These are phyloP conservation scores for Populus hybrid DNA, from an alignment of 441 rosid species.

Conservation along the genomic window DNA sequence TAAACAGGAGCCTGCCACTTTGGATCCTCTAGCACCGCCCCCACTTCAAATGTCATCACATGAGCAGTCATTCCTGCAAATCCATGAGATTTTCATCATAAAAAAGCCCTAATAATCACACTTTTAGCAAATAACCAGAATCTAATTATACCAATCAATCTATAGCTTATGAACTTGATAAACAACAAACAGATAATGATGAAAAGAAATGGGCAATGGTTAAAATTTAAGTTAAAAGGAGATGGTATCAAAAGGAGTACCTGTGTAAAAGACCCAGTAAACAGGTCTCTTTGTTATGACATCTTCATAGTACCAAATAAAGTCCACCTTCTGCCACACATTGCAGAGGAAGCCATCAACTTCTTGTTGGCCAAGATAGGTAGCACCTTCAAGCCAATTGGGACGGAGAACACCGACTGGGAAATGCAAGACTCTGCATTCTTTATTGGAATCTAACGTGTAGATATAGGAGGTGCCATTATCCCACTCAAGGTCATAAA, in stretches of 20 bases:
- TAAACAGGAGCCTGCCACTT: slow-evolving; percentile 69
- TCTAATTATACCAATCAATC: not conserved
- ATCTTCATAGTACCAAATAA: slow-evolving; percentile 71
- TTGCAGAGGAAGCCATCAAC: slow-evolving; percentile 62
- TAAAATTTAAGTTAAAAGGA: not conserved
- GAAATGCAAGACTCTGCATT: slow-evolving; percentile 46
- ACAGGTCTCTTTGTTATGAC: slow-evolving; percentile 63
- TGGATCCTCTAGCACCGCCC: slow-evolving; percentile 57
- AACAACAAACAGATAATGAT: not conserved
- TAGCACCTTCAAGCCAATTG: slow-evolving; percentile 67
- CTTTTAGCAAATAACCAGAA: not conserved
- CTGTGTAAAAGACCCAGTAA: slow-evolving; percentile 63
- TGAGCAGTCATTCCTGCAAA: slow-evolving; percentile 55
- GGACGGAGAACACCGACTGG: slow-evolving; percentile 61
- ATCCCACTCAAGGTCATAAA: slow-evolving; percentile 73
- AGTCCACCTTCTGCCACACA: slow-evolving; percentile 78
- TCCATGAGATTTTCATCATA: not conserved
- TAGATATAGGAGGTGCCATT: slow-evolving; percentile 66
- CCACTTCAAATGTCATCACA: slow-evolving; percentile 68
- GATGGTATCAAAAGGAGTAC: slow-evolving; percentile 13
- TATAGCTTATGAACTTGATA: not conserved
- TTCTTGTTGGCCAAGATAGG: slow-evolving; percentile 47
- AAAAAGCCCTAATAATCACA: not conserved
- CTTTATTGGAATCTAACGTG: slow-evolving; percentile 36
- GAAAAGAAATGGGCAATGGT: not conserved